A percentile compares a stretch with the other conserved stretches of the same genome.
Evolutionary conservation across 2,329 filamentous ascomycete genomes (phyloP).

Genomic region (Didymella glomerata): DNA sequence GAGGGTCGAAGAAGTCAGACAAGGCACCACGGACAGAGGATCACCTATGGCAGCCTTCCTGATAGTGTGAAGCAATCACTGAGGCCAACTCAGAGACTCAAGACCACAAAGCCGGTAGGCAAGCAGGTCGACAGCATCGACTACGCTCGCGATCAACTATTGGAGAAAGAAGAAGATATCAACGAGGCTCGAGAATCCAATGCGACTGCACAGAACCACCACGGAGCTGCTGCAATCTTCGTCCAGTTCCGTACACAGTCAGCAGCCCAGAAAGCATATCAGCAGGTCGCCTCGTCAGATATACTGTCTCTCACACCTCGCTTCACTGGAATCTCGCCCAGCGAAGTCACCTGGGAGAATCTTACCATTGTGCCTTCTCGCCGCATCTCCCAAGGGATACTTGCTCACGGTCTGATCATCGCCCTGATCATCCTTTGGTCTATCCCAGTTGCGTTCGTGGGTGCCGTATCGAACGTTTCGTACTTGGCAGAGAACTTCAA

Average conservation of each 20-base stretch:
- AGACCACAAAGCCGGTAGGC: slow-evolving; percentile 66
- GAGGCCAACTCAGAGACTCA: slow-evolving; percentile 49
- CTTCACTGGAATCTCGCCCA: slow-evolving; percentile 81
- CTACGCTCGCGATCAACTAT: slow-evolving; percentile 82
- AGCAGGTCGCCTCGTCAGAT: slow-evolving; percentile 57
- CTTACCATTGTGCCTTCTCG: slow-evolving; percentile 83
- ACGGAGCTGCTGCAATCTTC: slow-evolving; percentile 80
- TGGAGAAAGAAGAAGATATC: slow-evolving; percentile 76
- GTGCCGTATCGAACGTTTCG: slow-evolving; percentile 83
- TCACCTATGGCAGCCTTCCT: slow-evolving; percentile 60
- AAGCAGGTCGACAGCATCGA: slow-evolving; percentile 95
- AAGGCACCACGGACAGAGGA: slow-evolving; percentile 61
- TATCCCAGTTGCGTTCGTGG: slow-evolving; percentile 79
- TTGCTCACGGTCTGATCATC: slow-evolving; percentile 75
- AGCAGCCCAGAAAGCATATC: slow-evolving; percentile 85
- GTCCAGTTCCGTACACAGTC: slow-evolving; percentile 86
- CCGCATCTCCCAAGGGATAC: slow-evolving; percentile 78
- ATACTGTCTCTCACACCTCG: slow-evolving; percentile 82
- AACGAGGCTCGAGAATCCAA: slow-evolving; percentile 73
- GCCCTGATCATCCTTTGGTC: slow-evolving; percentile 89
- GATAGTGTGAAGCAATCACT: slow-evolving; percentile 71
- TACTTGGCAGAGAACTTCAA: slow-evolving; percentile 69
- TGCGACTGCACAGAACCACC: slow-evolving; percentile 62
- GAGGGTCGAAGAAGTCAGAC: slow-evolving; percentile 70
- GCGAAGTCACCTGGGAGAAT: slow-evolving; percentile 87